These are phyloP conservation scores for Globisporangium middletonii DNA, from an alignment of 352 stramenopile genomes.

Conservation along the genomic window DNA sequence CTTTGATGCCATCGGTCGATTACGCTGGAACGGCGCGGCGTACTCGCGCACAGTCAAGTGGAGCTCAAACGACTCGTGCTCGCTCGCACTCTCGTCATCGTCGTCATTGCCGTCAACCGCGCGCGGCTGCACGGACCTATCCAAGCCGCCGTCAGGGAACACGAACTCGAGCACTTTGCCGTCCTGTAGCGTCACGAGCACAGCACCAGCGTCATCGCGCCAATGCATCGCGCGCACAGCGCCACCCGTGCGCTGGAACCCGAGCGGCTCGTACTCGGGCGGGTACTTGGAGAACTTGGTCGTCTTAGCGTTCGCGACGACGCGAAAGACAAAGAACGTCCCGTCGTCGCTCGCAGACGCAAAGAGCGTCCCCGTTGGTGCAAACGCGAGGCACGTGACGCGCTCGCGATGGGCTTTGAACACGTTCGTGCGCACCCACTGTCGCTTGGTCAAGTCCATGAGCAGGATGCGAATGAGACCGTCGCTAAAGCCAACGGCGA, in stretches of 20 bases:
- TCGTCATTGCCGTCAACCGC: neutral
- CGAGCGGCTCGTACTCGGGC: conserved; percentile 63
- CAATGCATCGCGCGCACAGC: conserved; percentile 46
- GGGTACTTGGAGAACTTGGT: conserved; percentile 48
- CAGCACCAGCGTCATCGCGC: conserved; percentile 52
- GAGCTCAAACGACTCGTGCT: conserved; percentile 48
- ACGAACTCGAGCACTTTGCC: conserved; percentile 67
- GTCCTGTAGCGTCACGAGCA: conserved; percentile 59
- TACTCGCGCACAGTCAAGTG: conserved; percentile 35
- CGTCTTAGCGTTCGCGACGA: conserved; percentile 39
- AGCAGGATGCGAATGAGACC: conserved; percentile 76
- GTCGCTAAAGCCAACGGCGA: conserved; percentile 88
- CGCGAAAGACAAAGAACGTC: conserved; percentile 86
- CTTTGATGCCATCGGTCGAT: conserved; percentile 36
- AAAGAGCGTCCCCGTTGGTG: conserved; percentile 58
- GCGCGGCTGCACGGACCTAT: neutral
- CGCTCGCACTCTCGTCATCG: conserved; percentile 18
- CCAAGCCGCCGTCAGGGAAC: conserved; percentile 29
- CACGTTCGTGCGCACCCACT: conserved; percentile 61
- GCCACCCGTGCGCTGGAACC: conserved; percentile 53
- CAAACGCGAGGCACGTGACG: conserved; percentile 70
- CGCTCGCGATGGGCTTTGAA: conserved; percentile 87
- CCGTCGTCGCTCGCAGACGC: conserved; percentile 71
- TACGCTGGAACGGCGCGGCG: conserved; percentile 30
- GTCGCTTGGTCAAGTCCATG: conserved; percentile 38